Percentiles rank a stretch among this genome's conserved stretches.
These are phyloP conservation scores for Hypholoma sublateritium DNA, from an alignment of 768 basidiomycete genomes.

Conservation along the genomic window DNA sequence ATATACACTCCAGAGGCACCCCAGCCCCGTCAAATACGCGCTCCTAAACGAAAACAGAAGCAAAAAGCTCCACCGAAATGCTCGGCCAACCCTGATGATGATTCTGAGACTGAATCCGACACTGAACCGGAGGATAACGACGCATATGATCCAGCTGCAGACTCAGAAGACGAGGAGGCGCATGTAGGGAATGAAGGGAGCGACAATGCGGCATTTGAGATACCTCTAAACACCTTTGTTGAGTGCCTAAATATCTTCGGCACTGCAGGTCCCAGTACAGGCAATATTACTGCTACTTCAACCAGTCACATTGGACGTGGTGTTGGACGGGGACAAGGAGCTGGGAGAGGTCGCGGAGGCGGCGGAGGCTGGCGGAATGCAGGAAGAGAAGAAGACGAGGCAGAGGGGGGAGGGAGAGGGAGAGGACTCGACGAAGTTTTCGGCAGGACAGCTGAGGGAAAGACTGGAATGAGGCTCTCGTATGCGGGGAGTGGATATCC, in stretches of 20 bases:
- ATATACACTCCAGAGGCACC: slow-evolving; percentile 49
- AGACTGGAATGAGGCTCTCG: slow-evolving; percentile 83
- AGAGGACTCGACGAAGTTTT: slow-evolving; percentile 62
- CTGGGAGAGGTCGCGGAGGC: slow-evolving; percentile 6
- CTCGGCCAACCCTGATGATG: slow-evolving; percentile 1
- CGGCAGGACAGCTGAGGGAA: slow-evolving; percentile 3
- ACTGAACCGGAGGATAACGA: slow-evolving; percentile 21
- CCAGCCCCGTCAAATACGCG: slow-evolving; percentile 1
- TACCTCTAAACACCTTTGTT: slow-evolving; percentile 80
- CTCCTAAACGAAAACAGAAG: slow-evolving; percentile 6
- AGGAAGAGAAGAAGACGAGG: slow-evolving; percentile 41
- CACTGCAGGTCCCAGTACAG: slow-evolving; percentile 54
- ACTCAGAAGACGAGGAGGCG: slow-evolving; percentile 8
- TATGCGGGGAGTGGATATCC: slow-evolving; percentile 81
- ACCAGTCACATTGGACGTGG: not conserved
- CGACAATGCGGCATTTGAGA: slow-evolving; percentile 64
- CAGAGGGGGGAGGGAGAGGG: slow-evolving; percentile 32
- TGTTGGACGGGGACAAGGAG: slow-evolving; percentile 1
- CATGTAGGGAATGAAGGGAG: slow-evolving; percentile 19
- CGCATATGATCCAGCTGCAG: slow-evolving; percentile 10
- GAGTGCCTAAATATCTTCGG: slow-evolving; percentile 96
- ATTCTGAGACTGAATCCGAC: slow-evolving; percentile 19
- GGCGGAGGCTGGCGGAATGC: slow-evolving; percentile 7
- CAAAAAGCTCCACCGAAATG: not conserved
- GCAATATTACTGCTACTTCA: slow-evolving; percentile 20